Percentiles rank a stretch among this genome's conserved stretches.
These are phyloP conservation scores for Scutellaria galericulata DNA, from an alignment of 257 asterid genomes.

Conservation along the genomic window DNA sequence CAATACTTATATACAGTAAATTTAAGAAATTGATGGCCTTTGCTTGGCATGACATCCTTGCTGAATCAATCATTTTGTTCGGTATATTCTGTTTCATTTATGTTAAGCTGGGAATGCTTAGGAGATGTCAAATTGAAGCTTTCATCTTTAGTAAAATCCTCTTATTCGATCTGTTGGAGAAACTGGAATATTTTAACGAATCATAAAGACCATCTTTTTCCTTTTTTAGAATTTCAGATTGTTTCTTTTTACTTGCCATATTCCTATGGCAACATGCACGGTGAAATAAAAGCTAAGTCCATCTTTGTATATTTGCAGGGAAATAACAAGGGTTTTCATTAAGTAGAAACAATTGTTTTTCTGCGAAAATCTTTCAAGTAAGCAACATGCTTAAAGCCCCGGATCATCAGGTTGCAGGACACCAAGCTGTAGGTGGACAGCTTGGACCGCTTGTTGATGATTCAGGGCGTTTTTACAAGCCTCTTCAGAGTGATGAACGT, in stretches of 20 bases:
- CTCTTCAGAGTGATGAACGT: conserved; percentile 84
- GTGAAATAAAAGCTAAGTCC: neutral
- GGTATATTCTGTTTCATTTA: neutral
- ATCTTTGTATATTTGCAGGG: conserved; percentile 31
- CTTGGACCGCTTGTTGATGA: conserved; percentile 91
- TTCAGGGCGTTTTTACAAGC: conserved; percentile 93
- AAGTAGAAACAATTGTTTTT: conserved; percentile 14
- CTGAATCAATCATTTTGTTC: neutral
- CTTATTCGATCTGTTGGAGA: conserved; percentile 10
- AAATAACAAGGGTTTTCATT: conserved; percentile 18
- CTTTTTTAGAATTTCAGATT: neutral
- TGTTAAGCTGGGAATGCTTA: neutral
- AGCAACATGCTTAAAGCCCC: conserved; percentile 77
- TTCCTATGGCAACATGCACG: conserved; percentile 2
- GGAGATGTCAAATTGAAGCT: conserved; percentile 3
- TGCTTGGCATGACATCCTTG: neutral
- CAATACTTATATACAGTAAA: too few species aligned
- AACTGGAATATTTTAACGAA: conserved; percentile 15
- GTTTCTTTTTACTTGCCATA: neutral
- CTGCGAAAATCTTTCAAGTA: neutral
- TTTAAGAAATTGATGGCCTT: neutral
- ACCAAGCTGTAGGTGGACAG: conserved; percentile 62
- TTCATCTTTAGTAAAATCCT: neutral
- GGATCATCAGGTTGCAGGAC: conserved; percentile 95
- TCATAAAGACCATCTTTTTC: neutral